Evolutionary conservation across 1,284 basidiomycete species (phyloP).

Genomic region (Puccinia novopanici): DNA sequence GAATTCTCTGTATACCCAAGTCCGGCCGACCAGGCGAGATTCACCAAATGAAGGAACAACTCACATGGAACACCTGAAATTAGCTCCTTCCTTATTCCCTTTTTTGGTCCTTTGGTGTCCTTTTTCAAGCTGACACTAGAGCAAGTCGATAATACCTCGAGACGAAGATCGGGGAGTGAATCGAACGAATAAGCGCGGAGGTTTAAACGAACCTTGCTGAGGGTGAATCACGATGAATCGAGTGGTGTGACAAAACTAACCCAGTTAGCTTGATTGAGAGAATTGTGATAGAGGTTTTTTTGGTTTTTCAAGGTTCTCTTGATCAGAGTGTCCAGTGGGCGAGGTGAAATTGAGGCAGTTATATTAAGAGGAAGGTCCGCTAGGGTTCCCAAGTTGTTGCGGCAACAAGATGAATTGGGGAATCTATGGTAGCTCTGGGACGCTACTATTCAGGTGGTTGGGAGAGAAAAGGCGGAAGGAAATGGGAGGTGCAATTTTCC

Average conservation of each 20-base stretch:
- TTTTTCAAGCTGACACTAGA: background rate
- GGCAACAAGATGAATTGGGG: background rate
- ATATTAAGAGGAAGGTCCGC: background rate
- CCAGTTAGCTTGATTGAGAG: constrained; percentile 18
- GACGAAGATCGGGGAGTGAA: background rate
- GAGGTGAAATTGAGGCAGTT: background rate
- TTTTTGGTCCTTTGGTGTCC: background rate
- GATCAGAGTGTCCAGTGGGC: too few relatives aligned
- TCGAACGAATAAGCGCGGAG: constrained; percentile 6
- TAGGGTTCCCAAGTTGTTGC: background rate
- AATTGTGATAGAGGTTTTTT: too few relatives aligned
- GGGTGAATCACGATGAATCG: background rate
- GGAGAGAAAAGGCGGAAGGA: background rate
- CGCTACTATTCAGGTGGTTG: background rate
- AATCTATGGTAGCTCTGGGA: background rate
- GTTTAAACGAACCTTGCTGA: background rate
- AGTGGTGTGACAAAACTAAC: background rate
- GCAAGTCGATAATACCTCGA: background rate
- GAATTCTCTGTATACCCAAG: background rate
- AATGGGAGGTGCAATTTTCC: background rate
- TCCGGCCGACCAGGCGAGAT: background rate
- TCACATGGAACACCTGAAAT: background rate
- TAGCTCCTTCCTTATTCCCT: background rate
- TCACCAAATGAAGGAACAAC: background rate
- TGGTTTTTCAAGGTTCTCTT: too few relatives aligned